A percentile compares a stretch with the other conserved stretches of the same genome.
Evolutionary conservation across 306 rosid genomes (phyloP).

Genomic region (Vigna angularis): DNA sequence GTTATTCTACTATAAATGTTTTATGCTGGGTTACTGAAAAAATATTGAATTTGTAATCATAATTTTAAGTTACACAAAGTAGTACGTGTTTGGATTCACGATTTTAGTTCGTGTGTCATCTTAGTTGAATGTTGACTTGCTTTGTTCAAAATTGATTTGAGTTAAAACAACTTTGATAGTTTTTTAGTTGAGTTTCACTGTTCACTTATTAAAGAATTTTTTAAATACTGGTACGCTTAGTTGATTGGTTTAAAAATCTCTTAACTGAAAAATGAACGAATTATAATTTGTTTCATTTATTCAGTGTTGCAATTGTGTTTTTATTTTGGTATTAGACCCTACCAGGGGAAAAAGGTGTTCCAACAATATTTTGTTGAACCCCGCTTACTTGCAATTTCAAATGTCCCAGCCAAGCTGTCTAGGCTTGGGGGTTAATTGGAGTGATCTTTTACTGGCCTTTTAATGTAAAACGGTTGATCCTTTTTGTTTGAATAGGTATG

Average conservation of each 20-base stretch:
- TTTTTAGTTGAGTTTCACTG: background rate
- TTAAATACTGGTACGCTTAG: background rate
- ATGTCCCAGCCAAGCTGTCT: background rate
- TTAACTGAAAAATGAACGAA: background rate
- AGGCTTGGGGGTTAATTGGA: background rate
- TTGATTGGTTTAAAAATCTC: background rate
- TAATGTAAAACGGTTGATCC: constrained; percentile 28
- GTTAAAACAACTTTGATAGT: background rate
- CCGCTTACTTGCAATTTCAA: no score
- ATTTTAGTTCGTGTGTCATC: background rate
- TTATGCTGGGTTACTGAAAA: background rate
- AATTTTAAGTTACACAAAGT: background rate
- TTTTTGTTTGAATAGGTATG: constrained; percentile 59
- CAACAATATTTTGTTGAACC: background rate
- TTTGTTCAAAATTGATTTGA: background rate
- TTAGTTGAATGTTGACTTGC: background rate
- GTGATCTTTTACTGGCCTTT: constrained; percentile 26
- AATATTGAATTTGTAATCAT: background rate
- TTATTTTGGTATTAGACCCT: background rate
- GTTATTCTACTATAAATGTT: background rate
- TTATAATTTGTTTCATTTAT: background rate
- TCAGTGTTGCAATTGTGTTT: constrained; percentile 3
- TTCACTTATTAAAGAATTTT: background rate
- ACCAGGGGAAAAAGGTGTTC: background rate
- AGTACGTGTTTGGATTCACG: background rate